A percentile compares a stretch with the other conserved stretches of the same genome.
Conservation (phyloP, 148 eudicot species). For the Rhododendron simsii region DNA sequence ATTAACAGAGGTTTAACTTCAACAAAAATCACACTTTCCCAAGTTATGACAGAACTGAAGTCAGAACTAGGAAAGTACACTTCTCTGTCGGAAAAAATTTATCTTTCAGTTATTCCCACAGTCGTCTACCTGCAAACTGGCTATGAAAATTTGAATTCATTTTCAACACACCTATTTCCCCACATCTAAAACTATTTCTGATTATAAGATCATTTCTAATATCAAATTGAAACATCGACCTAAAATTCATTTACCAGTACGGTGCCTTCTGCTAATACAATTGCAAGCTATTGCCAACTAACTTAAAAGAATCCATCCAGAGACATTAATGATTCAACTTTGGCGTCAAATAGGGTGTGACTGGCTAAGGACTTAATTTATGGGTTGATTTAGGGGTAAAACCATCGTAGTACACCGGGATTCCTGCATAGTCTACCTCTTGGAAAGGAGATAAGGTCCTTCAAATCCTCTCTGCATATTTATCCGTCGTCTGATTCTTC, state of each 20-base stretch:
- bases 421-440: background rate
- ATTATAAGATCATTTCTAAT: background rate
- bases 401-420: background rate
- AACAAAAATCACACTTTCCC: background rate
- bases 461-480: background rate
- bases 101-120: background rate
- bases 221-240: background rate
- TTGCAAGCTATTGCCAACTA: constrained; percentile 1
- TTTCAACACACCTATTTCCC: background rate
- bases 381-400: background rate
- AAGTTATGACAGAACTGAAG: background rate
- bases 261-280: background rate
- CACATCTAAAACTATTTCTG: background rate
- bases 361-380: background rate
- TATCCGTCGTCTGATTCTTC: background rate
- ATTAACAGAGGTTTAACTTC: background rate
- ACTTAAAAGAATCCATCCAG: background rate
- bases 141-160: background rate
- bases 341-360: background rate
- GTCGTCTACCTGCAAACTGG: background rate
- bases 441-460: background rate
- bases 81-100: background rate
- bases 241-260: background rate
- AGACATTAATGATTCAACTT: background rate
- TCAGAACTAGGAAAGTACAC: background rate